Evolutionary conservation across 164 flowering plant genomes (phyloP).

Genomic region (Sedum album): DNA sequence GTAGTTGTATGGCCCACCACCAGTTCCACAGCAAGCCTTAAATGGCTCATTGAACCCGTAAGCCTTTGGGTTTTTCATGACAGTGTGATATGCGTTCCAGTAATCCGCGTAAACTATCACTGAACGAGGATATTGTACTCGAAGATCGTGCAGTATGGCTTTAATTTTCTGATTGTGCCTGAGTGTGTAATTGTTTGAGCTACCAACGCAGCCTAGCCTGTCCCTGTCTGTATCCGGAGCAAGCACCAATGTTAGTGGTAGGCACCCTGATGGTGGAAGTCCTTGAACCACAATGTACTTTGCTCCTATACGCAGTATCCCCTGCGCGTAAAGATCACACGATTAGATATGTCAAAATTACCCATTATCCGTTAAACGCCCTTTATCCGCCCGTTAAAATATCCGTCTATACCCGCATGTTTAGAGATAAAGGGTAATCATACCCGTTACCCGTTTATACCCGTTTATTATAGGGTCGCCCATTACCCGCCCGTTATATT

Average conservation of each 20-base stretch:
- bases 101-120: constrained; percentile 55
- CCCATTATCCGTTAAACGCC: no score
- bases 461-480: no score
- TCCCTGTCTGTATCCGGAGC: constrained; percentile 46
- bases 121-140: constrained; percentile 42
- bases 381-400: no score
- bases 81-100: constrained; percentile 38
- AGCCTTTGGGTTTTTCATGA: constrained; percentile 27
- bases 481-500: no score
- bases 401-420: no score
- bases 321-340: constrained; percentile 24
- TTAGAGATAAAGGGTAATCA: no score
- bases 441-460: no score
- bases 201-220: constrained; percentile 49
- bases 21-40: constrained; percentile 67
- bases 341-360: no score
- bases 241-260: constrained; percentile 43
- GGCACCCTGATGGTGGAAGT: constrained; percentile 56
- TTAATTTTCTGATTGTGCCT: constrained; percentile 42
- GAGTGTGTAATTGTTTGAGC: constrained; percentile 33
- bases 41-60: constrained; percentile 54
- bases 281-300: constrained; percentile 73
- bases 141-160: constrained; percentile 28
- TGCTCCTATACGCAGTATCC: constrained; percentile 54
- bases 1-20: constrained; percentile 50